A percentile compares a stretch with the other conserved stretches of the same genome.
These are phyloP conservation scores for Prunus padus DNA, from an alignment of 306 rosid genomes.

Conservation along the genomic window DNA sequence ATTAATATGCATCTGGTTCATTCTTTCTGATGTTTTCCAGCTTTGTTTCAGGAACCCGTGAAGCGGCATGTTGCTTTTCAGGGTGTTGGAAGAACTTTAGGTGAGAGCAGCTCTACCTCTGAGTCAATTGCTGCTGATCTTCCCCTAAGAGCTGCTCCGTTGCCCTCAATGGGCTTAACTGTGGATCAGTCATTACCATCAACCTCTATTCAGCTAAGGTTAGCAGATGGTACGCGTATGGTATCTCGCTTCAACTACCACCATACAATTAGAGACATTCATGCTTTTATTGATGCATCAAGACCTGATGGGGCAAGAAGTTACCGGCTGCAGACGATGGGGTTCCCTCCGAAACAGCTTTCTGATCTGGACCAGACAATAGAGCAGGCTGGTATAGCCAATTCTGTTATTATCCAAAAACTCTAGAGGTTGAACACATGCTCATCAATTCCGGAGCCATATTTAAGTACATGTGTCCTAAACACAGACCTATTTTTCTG, in stretches of 20 bases:
- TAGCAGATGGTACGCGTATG: constrained; percentile 96
- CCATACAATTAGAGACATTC: constrained; percentile 83
- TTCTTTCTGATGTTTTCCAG: constrained; percentile 6
- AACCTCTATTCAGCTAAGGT: constrained; percentile 87
- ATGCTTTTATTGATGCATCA: constrained; percentile 81
- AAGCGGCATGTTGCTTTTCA: constrained; percentile 56
- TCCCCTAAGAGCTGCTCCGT: constrained; percentile 46
- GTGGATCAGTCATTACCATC: constrained; percentile 68
- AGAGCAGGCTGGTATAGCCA: constrained; percentile 85
- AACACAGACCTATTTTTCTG: background rate
- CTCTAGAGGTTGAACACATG: constrained; percentile 30
- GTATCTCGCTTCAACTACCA: constrained; percentile 82
- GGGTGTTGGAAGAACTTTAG: constrained; percentile 91
- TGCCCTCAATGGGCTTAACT: constrained; percentile 61
- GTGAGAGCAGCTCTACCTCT: constrained; percentile 38
- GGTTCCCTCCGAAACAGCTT: constrained; percentile 97
- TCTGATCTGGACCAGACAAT: constrained; percentile 79
- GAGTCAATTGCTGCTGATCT: constrained; percentile 33
- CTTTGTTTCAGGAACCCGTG: constrained; percentile 58
- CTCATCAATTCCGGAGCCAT: background rate
- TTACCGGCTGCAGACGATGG: constrained; percentile 87
- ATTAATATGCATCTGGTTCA: background rate
- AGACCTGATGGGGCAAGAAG: constrained; percentile 71
- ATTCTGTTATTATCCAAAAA: constrained; percentile 85
- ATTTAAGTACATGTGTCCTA: constrained; percentile 4